Evolutionary conservation across 176 grass and related monocot species (phyloP).

Genomic region (Miscanthus lutarioriparius): DNA sequence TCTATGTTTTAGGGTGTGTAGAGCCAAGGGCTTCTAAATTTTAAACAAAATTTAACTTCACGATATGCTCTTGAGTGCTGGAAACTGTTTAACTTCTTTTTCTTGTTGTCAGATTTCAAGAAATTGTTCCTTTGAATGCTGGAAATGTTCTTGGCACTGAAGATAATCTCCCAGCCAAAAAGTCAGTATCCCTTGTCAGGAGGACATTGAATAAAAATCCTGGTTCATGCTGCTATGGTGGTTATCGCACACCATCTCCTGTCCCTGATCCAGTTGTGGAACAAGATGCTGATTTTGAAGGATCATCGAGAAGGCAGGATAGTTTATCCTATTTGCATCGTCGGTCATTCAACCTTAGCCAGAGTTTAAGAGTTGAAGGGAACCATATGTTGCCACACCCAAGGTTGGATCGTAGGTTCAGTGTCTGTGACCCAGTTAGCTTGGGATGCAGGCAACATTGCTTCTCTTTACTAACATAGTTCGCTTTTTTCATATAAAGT

Average conservation of each 20-base stretch:
- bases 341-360: constrained; percentile 80
- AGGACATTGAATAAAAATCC: constrained; percentile 74
- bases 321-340: constrained; percentile 63
- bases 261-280: constrained; percentile 77
- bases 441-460: constrained; percentile 44
- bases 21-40: neutral
- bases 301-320: constrained; percentile 57
- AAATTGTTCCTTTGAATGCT: constrained; percentile 97
- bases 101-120: constrained; percentile 67
- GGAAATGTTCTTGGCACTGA: constrained; percentile 95
- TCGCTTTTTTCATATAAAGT: too few species aligned
- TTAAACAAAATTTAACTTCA: neutral
- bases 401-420: constrained; percentile 77
- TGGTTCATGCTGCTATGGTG: constrained; percentile 41
- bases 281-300: constrained; percentile 91
- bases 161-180: constrained; percentile 84
- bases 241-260: constrained; percentile 67
- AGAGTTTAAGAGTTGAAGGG: constrained; percentile 71
- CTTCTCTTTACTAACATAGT: too few species aligned
- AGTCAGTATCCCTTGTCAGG: constrained; percentile 87
- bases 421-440: constrained; percentile 66
- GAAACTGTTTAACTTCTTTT: neutral
- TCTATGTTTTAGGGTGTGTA: constrained; percentile 90
- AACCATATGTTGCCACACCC: constrained; percentile 50
- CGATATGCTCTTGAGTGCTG: neutral